These are phyloP conservation scores for Podila clonocystis DNA, from an alignment of 192 early-diverging fungal species.

Conservation along the genomic window DNA sequence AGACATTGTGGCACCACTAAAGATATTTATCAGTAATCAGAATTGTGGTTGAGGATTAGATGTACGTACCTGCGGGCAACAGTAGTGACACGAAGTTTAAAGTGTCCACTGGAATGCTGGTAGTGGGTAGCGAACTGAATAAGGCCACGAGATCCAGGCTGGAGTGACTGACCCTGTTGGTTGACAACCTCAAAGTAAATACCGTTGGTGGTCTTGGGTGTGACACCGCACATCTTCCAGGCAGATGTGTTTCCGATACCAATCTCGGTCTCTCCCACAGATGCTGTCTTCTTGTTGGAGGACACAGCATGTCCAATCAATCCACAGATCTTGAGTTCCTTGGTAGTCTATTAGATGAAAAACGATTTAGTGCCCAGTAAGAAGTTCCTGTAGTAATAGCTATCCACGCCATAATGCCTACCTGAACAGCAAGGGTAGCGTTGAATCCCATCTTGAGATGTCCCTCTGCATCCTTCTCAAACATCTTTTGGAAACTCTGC, in stretches of 20 bases:
- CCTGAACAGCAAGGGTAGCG: slow-evolving; percentile 95
- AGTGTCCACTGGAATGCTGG: slow-evolving; percentile 93
- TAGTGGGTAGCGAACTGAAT: slow-evolving; percentile 97
- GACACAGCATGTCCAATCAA: slow-evolving; percentile 97
- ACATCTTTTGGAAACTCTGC: slow-evolving; percentile 95
- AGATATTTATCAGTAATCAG: not conserved
- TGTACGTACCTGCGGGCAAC: slow-evolving; percentile 75
- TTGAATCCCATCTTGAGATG: slow-evolving; percentile 97
- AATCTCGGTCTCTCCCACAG: slow-evolving; percentile 98
- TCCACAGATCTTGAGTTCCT: slow-evolving; percentile 96
- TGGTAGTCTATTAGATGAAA: slow-evolving; percentile 73
- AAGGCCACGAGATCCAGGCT: slow-evolving; percentile 86
- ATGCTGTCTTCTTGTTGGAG: slow-evolving; percentile 88
- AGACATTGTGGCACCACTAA: no score
- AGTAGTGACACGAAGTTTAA: slow-evolving; percentile 94
- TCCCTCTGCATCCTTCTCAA: slow-evolving; percentile 92
- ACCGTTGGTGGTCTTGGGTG: slow-evolving; percentile 85
- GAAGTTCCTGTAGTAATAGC: not conserved
- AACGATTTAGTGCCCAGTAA: not conserved
- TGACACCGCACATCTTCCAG: slow-evolving; percentile 95
- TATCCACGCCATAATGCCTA: slow-evolving; percentile 25
- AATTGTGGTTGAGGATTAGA: not conserved
- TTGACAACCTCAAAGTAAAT: slow-evolving; percentile 98
- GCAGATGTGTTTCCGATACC: slow-evolving; percentile 96
- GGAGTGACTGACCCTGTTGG: slow-evolving; percentile 85